Evolutionary conservation across 371 early-diverging fungal species (phyloP).

Genomic region (Syncephalastrum racemosum): DNA sequence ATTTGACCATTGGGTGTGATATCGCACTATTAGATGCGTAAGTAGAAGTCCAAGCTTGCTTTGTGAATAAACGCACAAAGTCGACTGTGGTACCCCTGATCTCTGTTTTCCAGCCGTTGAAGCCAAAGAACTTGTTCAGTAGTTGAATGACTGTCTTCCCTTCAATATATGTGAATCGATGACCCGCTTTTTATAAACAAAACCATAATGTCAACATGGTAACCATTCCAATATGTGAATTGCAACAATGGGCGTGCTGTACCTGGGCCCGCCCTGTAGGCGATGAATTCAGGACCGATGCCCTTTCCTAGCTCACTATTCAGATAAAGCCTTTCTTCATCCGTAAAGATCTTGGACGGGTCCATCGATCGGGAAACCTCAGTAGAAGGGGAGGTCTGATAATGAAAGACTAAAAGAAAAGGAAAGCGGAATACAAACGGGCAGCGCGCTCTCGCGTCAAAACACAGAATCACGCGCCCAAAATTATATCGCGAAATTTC

Average conservation of each 20-base stretch:
- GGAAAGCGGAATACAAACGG: background rate
- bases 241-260: background rate
- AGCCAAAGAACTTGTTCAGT: slow-evolving; percentile 98
- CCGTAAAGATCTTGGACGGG: background rate
- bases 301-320: background rate
- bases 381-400: too few species aligned
- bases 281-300: slow-evolving; percentile 15
- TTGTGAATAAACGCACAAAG: slow-evolving; percentile 54
- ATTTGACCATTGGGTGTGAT: slow-evolving; percentile 37
- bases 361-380: background rate
- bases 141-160: slow-evolving; percentile 88
- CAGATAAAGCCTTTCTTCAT: slow-evolving; percentile 1
- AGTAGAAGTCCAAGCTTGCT: background rate
- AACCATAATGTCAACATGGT: background rate
- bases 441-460: background rate
- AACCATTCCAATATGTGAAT: background rate
- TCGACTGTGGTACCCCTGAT: slow-evolving; percentile 80
- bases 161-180: slow-evolving; percentile 84
- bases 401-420: background rate
- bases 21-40: background rate
- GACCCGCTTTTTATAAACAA: slow-evolving; percentile 10
- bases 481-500: too few species aligned
- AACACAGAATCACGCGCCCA: background rate
- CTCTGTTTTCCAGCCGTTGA: slow-evolving; percentile 94
- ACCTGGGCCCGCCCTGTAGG: slow-evolving; percentile 14